Conservation (phyloP, 2,329 filamentous ascomycete genomes). For the Pseudogymnoascus sp. region DNA sequence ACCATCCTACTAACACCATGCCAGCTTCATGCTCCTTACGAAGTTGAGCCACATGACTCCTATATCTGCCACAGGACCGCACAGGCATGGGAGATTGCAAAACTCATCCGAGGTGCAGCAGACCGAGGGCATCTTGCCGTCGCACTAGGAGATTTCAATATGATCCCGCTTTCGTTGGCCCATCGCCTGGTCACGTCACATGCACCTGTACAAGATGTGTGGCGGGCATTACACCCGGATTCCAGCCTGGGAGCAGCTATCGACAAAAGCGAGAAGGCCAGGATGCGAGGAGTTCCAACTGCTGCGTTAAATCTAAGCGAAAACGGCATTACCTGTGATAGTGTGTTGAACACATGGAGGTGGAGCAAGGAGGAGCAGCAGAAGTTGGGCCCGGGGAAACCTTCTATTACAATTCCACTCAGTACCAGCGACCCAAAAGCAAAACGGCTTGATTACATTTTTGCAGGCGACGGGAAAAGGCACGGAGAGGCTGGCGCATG, state of each 20-base stretch:
- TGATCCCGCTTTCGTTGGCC: slow-evolving; percentile 78
- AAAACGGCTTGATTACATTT: slow-evolving; percentile 93
- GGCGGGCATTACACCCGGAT: slow-evolving; percentile 75
- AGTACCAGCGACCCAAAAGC: slow-evolving; percentile 61
- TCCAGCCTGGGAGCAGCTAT: slow-evolving; percentile 69
- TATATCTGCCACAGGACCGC: slow-evolving; percentile 86
- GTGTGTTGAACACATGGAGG: slow-evolving; percentile 83
- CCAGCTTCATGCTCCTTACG: slow-evolving; percentile 75
- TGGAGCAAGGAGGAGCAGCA: slow-evolving; percentile 69
- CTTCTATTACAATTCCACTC: slow-evolving; percentile 52
- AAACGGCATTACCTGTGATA: slow-evolving; percentile 85
- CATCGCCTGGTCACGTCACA: slow-evolving; percentile 75
- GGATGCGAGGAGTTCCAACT: slow-evolving; percentile 60
- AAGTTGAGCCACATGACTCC: slow-evolving; percentile 67
- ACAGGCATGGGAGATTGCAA: slow-evolving; percentile 91
- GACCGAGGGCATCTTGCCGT: slow-evolving; percentile 77
- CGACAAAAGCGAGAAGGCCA: slow-evolving; percentile 56
- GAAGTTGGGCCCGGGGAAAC: slow-evolving; percentile 53
- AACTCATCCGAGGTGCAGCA: slow-evolving; percentile 72
- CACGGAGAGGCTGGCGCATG: slow-evolving; percentile 39
- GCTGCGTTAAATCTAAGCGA: slow-evolving; percentile 68
- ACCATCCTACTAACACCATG: background rate
- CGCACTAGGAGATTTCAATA: slow-evolving; percentile 91
- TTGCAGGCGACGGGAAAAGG: slow-evolving; percentile 53
- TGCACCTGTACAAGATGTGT: slow-evolving; percentile 70